Evolutionary conservation across 345 rosid genomes (phyloP).

Genomic region (Lepidium aucheri): DNA sequence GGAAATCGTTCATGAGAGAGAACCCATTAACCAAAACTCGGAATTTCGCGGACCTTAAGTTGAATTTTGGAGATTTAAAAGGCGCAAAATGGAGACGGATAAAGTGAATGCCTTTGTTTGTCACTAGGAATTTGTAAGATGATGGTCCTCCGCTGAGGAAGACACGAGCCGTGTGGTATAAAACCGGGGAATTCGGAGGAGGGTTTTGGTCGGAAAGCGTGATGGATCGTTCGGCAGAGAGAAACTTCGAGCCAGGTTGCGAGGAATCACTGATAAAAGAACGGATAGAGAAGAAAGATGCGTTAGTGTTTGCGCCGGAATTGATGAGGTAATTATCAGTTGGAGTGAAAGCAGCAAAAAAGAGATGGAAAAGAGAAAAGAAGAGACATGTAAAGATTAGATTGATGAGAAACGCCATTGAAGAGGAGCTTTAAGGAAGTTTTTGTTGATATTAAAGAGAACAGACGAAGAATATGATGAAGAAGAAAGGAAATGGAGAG

Average conservation of each 20-base stretch:
- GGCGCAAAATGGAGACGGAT: conserved; percentile 96
- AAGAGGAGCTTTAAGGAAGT: conserved; percentile 3
- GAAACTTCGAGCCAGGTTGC: conserved; percentile 21
- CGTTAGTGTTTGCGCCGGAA: conserved; percentile 56
- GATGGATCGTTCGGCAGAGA: conserved; percentile 40
- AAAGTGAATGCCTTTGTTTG: conserved; percentile 51
- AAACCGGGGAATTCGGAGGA: conserved; percentile 35
- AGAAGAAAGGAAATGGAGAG: not conserved
- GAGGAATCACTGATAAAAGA: conserved; percentile 56
- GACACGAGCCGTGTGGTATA: conserved; percentile 51
- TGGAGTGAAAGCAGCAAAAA: conserved; percentile 49
- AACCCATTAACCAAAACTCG: conserved; percentile 47
- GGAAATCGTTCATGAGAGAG: conserved; percentile 39
- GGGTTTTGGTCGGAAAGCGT: conserved; percentile 46
- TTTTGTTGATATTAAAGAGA: not conserved
- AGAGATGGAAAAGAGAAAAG: conserved; percentile 13
- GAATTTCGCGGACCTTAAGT: conserved; percentile 50
- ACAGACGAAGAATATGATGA: not conserved
- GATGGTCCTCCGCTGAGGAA: conserved; percentile 14
- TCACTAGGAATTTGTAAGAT: conserved; percentile 41
- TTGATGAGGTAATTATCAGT: conserved; percentile 67
- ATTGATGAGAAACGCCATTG: conserved; percentile 18
- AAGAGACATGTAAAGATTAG: conserved; percentile 21
- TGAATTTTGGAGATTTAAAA: conserved; percentile 38
- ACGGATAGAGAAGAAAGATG: conserved; percentile 47